phyloP scores from a whole-genome alignment of 139 green algal species.

The Zygnema circumcarinatum region DNA sequence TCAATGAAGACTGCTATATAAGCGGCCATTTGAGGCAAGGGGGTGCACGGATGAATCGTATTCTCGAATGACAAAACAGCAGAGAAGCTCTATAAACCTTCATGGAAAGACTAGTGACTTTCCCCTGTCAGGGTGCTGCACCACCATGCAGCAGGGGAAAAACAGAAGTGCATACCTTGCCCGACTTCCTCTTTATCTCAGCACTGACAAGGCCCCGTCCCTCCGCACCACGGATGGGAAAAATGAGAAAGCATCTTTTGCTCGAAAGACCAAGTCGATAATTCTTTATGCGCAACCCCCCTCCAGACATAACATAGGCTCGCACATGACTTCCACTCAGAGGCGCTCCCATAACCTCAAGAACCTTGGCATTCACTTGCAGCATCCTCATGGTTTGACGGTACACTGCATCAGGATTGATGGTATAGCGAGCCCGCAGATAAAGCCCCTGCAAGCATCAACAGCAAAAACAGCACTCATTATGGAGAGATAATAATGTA shows the following conservation, averaged over 20 bases:
- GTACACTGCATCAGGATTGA: slow-evolving; percentile 59
- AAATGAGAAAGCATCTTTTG: slow-evolving; percentile 61
- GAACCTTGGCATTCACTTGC: slow-evolving; percentile 51
- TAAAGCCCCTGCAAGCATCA: slow-evolving; percentile 38
- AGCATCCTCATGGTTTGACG: slow-evolving; percentile 57
- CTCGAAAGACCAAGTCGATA: slow-evolving; percentile 6
- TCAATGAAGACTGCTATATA: neutral
- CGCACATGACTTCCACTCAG: slow-evolving; percentile 59
- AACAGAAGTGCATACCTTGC: slow-evolving; percentile 33
- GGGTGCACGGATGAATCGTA: no score
- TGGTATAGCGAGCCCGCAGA: slow-evolving; percentile 40
- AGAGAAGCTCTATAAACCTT: no score
- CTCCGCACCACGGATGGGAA: slow-evolving; percentile 60
- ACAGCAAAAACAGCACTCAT: no score
- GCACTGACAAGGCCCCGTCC: slow-evolving; percentile 56
- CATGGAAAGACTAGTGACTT: no score
- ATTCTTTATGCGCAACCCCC: slow-evolving; percentile 55
- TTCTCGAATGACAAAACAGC: no score
- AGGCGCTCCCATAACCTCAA: slow-evolving; percentile 65
- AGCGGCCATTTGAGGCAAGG: no score
- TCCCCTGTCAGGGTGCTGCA: no score
- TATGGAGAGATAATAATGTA: no score
- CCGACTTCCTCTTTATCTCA: slow-evolving; percentile 57
- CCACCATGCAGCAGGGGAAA: no score
- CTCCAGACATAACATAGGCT: slow-evolving; percentile 63